A percentile compares a stretch with the other conserved stretches of the same genome.
phyloP scores from a whole-genome alignment of 1,284 basidiomycete genomes.

The Sporisorium sorghi region DNA sequence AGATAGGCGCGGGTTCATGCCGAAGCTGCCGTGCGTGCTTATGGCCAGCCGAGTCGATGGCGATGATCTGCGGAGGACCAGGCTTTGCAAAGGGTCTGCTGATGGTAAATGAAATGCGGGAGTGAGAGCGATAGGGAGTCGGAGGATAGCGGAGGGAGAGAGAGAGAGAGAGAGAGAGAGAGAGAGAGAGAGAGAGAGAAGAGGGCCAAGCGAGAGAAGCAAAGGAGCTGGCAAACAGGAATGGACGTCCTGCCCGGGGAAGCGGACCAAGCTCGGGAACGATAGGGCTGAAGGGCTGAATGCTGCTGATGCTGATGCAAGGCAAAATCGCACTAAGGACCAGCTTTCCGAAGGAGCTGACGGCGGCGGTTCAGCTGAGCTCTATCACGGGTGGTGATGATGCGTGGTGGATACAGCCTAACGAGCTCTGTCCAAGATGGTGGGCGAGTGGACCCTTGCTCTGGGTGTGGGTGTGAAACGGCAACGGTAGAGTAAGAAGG shows the following conservation, averaged over 20 bases:
- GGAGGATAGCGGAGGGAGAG: neutral
- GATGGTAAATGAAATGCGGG: slow-evolving; percentile 1
- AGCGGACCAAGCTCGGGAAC: neutral
- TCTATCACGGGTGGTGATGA: neutral
- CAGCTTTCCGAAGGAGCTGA: neutral
- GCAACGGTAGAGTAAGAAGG: neutral
- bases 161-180: neutral
- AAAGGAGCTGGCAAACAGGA: too few species aligned
- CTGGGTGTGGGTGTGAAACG: slow-evolving; percentile 1
- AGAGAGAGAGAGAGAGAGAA: neutral
- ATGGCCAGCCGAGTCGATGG: neutral
- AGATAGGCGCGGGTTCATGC: too few species aligned
- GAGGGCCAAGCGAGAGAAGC: too few species aligned
- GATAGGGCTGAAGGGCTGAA: neutral
- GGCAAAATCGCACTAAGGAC: slow-evolving; percentile 1
- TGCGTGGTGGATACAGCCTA: neutral
- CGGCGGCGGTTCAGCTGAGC: neutral
- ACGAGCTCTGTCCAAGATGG: neutral
- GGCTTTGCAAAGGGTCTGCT: neutral
- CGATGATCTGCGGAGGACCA: neutral
- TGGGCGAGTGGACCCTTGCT: too few species aligned
- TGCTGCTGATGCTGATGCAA: neutral
- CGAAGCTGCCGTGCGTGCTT: too few species aligned
- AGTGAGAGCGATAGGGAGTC: neutral
- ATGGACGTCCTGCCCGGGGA: too few species aligned